Percentiles rank a stretch among this genome's conserved stretches.
Evolutionary conservation across 1,284 basidiomycete species (phyloP).

Genomic region (Salmacisia buchloeana): DNA sequence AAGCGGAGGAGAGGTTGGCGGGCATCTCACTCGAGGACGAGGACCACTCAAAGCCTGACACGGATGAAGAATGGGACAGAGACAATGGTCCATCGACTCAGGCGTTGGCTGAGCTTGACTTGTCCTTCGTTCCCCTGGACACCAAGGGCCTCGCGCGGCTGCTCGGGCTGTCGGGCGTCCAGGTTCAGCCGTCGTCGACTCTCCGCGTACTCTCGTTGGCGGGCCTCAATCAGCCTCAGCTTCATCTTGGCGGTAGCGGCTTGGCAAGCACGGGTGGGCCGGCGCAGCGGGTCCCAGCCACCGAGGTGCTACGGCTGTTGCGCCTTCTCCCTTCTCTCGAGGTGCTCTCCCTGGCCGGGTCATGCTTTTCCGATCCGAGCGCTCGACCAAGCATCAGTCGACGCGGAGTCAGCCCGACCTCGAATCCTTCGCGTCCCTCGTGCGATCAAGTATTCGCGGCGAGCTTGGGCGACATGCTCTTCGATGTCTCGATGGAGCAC

Average conservation of each 20-base stretch:
- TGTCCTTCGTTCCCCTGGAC: background rate
- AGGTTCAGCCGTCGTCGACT: background rate
- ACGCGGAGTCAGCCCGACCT: background rate
- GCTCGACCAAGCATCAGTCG: background rate
- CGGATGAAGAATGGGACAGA: too few species aligned
- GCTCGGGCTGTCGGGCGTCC: background rate
- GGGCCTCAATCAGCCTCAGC: background rate
- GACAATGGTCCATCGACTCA: background rate
- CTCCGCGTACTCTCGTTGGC: background rate
- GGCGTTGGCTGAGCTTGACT: background rate
- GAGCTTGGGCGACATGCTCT: background rate
- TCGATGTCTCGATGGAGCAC: background rate
- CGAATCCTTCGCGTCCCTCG: background rate
- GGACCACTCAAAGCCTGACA: too few species aligned
- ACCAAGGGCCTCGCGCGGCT: background rate
- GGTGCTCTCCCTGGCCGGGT: background rate
- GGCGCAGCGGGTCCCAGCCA: background rate
- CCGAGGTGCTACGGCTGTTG: background rate
- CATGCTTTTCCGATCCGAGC: background rate
- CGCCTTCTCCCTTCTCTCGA: background rate
- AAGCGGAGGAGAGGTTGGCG: background rate
- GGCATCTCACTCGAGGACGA: background rate
- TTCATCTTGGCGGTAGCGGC: background rate
- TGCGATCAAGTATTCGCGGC: conserved; percentile 6
- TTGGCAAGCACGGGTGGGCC: background rate